Conservation (phyloP, 1,139 yeast genomes). For the Kodamaea sp. region DNA sequence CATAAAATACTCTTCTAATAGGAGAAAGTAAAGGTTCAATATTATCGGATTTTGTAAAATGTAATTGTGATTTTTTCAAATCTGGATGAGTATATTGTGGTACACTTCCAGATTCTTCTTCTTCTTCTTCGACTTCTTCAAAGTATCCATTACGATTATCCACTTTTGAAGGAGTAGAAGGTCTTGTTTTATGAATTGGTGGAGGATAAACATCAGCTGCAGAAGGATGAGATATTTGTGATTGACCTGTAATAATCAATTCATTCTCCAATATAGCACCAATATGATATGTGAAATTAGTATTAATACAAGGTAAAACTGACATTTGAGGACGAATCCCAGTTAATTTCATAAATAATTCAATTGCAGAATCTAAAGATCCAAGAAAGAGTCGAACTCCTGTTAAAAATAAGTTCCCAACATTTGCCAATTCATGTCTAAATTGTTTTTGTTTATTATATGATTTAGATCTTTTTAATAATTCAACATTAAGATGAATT, state of each 20-base stretch:
- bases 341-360: slow-evolving; percentile 64
- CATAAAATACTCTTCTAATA: slow-evolving; percentile 68
- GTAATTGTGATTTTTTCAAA: slow-evolving; percentile 66
- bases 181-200: slow-evolving; percentile 35
- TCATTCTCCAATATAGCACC: slow-evolving; percentile 75
- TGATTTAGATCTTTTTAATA: slow-evolving; percentile 63
- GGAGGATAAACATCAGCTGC: slow-evolving; percentile 30
- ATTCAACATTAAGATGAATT: slow-evolving; percentile 74
- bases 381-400: slow-evolving; percentile 83
- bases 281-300: slow-evolving; percentile 83
- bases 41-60: slow-evolving; percentile 55
- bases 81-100: slow-evolving; percentile 83
- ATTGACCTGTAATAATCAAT: slow-evolving; percentile 81
- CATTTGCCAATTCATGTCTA: slow-evolving; percentile 71
- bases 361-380: slow-evolving; percentile 79
- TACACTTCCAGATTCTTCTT: slow-evolving; percentile 52
- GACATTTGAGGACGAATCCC: slow-evolving; percentile 52
- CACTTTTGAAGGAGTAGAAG: slow-evolving; percentile 24
- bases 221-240: slow-evolving; percentile 87
- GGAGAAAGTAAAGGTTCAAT: slow-evolving; percentile 70
- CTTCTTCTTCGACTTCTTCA: slow-evolving; percentile 21
- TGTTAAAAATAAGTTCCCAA: slow-evolving; percentile 80
- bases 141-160: neutral
- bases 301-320: slow-evolving; percentile 79
- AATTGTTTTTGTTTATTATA: slow-evolving; percentile 46